Percentiles rank a stretch among this genome's conserved stretches.
phyloP scores from a whole-genome alignment of 257 asterid species.

The Handroanthus guayacan region DNA sequence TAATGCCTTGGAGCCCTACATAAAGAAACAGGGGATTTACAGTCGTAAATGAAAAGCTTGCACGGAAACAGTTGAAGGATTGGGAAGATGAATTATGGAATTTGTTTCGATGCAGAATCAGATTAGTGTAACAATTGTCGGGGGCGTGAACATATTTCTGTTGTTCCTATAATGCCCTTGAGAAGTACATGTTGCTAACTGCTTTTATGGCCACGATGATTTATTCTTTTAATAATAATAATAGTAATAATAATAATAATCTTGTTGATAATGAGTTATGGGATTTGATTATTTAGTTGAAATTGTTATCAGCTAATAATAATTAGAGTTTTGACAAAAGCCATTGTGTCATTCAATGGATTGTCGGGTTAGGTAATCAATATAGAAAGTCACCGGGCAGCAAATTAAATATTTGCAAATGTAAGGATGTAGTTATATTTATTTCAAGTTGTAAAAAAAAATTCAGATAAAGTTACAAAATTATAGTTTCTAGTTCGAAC shows the following conservation, averaged over 20 bases:
- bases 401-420: slow-evolving; percentile 17
- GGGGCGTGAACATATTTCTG: background rate
- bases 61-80: background rate
- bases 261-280: slow-evolving; percentile 10
- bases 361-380: background rate
- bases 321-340: slow-evolving; percentile 20
- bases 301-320: slow-evolving; percentile 19
- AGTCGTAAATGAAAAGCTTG: background rate
- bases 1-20: background rate
- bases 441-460: background rate
- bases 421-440: background rate
- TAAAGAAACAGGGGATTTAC: background rate
- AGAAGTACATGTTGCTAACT: background rate
- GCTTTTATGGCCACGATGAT: slow-evolving; percentile 14
- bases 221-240: background rate
- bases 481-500: too few species aligned
- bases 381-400: background rate
- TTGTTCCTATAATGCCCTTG: slow-evolving; percentile 18
- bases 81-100: background rate
- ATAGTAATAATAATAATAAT: background rate
- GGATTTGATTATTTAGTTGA: slow-evolving; percentile 33
- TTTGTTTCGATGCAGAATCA: background rate
- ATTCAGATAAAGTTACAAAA: background rate
- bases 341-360: background rate
- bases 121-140: background rate